Conservation (phyloP, 768 basidiomycete species). For the Suillus weaverae region DNA sequence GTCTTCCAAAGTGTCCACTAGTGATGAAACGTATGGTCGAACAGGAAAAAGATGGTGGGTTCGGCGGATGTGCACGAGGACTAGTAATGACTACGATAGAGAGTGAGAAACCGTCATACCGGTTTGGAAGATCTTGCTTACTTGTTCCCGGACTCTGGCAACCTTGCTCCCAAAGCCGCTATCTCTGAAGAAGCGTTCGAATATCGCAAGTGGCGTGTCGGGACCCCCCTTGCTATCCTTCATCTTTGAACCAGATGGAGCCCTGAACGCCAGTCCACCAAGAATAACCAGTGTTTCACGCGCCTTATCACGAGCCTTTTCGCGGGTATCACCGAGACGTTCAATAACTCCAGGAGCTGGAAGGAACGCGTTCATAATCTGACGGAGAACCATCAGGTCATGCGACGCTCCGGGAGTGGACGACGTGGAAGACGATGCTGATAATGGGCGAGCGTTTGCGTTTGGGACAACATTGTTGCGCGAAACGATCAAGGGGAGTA, state of each 20-base stretch:
- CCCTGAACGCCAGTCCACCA: constrained; percentile 69
- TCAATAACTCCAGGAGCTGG: constrained; percentile 79
- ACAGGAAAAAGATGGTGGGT: constrained; percentile 74
- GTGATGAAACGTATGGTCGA: constrained; percentile 70
- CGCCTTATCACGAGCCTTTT: constrained; percentile 70
- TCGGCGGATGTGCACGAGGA: constrained; percentile 73
- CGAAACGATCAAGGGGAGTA: constrained; percentile 63
- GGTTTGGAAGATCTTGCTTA: constrained; percentile 34
- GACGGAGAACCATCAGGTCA: constrained; percentile 63
- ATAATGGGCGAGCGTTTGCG: constrained; percentile 38
- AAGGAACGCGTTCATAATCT: constrained; percentile 66
- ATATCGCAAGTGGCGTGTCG: constrained; percentile 67
- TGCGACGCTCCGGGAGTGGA: constrained; percentile 43
- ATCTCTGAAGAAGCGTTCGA: constrained; percentile 74
- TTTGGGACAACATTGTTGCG: constrained; percentile 31
- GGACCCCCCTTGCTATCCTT: constrained; percentile 59
- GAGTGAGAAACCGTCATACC: constrained; percentile 6
- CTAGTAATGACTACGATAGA: constrained; percentile 52
- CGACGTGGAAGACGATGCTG: constrained; percentile 54
- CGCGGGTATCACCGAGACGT: constrained; percentile 76
- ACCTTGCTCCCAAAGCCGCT: constrained; percentile 77
- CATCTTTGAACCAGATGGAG: constrained; percentile 47
- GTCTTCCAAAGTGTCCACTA: constrained; percentile 89
- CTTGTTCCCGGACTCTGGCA: constrained; percentile 86
- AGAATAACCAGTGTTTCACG: constrained; percentile 74